phyloP scores from a whole-genome alignment of 768 basidiomycete genomes.

The Serendipita sp. region DNA sequence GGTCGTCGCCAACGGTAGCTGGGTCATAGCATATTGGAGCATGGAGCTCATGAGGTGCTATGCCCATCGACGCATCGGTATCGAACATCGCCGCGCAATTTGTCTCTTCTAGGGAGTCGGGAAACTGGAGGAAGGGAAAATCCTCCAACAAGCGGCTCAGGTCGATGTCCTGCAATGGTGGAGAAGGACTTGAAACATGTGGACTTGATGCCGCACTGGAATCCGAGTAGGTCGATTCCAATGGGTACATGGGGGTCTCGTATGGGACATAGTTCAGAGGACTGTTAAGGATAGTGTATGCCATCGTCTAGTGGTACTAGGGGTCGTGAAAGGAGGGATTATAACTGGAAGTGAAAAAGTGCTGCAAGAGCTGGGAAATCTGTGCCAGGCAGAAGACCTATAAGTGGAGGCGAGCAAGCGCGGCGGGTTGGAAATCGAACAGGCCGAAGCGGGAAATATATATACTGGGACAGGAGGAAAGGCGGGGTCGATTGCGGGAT shows the following conservation, averaged over 20 bases:
- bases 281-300: background rate
- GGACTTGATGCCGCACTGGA: background rate
- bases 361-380: background rate
- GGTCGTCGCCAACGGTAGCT: background rate
- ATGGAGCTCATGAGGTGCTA: background rate
- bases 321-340: background rate
- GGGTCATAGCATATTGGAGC: background rate
- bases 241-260: background rate
- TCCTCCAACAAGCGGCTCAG: background rate
- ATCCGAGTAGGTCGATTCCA: background rate
- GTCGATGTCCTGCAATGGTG: background rate
- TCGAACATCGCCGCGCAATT: background rate
- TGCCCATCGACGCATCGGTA: background rate
- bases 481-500: background rate
- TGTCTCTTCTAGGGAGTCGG: background rate
- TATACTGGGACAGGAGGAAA: too few species aligned
- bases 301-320: background rate
- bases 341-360: background rate
- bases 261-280: background rate
- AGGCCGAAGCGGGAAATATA: too few species aligned
- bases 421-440: too few species aligned
- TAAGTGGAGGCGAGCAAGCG: conserved; percentile 3
- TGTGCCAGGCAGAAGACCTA: background rate
- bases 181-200: background rate
- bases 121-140: background rate